Evolutionary conservation across 2,329 filamentous ascomycete species (phyloP), one percentile per base, ranked within the genome.

Genomic region (Talaromyces sp.): DNA sequence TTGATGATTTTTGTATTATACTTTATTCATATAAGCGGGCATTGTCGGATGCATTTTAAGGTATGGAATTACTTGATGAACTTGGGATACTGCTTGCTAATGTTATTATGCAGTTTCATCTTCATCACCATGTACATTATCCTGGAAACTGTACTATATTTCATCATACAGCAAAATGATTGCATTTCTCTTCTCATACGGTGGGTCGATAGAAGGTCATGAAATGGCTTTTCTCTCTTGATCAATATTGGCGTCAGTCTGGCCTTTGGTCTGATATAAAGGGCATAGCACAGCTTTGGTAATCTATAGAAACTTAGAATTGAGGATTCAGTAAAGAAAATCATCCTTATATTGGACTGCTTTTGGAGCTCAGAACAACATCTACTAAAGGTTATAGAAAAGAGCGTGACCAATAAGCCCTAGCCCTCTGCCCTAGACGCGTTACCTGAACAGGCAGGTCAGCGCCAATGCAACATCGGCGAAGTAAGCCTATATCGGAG

Each of bases 401-500:
- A 37, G 35, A 50, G 22, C 24, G 47, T 50, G 47, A 50, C 13
- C 14, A 16, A 0, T 5, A 31, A 61, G 59, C 59, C 59, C 59
- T 61, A 61, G 39, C 45, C 33, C 59, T 50, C 31, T 27, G 59
- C 59, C 59, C 59, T 61, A 61, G 13, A 16, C 27, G 11, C 3
- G 3, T 33, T 49, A 49, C 24, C 13, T n/a, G 13, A 31, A 50
- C 2, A 31, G 47, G 24, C 47, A 50, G 22, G 19, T 49, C 1
- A 31, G 13, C 8, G 11, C 10, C 24, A 50, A 33, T 52, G 45
- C 45, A 47, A 39, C 31, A 60, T 61, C 59, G 59, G 59, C 31
- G 16, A 19, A 4, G 16, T 24, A 19, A 41, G 75, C 65, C 75
- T 75, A 68, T 70, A 54, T 63, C 75, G 75, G 75, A 79, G 76